Percentiles rank a stretch among this genome's conserved stretches.
These are phyloP conservation scores for Alternaria brassicicola DNA, from an alignment of 2,329 filamentous ascomycete species.

Conservation along the genomic window DNA sequence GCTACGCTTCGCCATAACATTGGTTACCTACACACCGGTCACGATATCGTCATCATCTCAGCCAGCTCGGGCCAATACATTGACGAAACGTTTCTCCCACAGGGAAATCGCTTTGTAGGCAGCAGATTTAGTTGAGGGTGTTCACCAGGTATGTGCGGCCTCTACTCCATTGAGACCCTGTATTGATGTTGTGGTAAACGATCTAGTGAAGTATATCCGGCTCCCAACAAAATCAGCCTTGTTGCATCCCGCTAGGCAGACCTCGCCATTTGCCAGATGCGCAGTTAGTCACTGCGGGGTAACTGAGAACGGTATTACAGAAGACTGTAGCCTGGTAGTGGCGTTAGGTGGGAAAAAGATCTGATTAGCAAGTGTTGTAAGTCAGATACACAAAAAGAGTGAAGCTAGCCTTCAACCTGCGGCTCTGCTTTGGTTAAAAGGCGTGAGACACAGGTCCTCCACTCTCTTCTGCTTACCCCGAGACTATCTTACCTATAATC, in stretches of 20 bases:
- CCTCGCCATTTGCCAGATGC: slow-evolving; percentile 9
- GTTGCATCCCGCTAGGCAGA: slow-evolving; percentile 2
- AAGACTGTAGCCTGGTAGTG: slow-evolving; percentile 10
- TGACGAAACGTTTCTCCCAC: slow-evolving; percentile 1
- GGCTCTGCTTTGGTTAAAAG: slow-evolving; percentile 21
- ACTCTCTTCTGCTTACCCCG: not conserved
- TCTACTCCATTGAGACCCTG: not conserved
- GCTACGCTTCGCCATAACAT: slow-evolving; percentile 9
- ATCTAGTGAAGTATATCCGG: not conserved
- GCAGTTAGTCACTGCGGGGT: slow-evolving; percentile 12
- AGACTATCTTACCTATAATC: not conserved
- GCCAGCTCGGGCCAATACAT: slow-evolving; percentile 13
- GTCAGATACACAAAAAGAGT: not conserved
- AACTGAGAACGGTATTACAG: slow-evolving; percentile 1
- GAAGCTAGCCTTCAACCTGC: slow-evolving; percentile 10
- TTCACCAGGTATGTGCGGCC: slow-evolving; percentile 19
- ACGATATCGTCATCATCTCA: slow-evolving; percentile 5
- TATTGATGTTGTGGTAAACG: slow-evolving; percentile 7
- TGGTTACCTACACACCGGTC: slow-evolving; percentile 24
- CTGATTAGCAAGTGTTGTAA: not conserved
- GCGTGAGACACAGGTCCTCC: slow-evolving; percentile 8
- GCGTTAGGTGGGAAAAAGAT: slow-evolving; percentile 1
- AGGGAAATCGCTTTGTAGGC: slow-evolving; percentile 14
- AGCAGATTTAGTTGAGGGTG: slow-evolving; percentile 10
- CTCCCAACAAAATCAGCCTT: slow-evolving; percentile 14